Evolutionary conservation across 345 rosid genomes (phyloP).

Genomic region (Euphorbia peplus): DNA sequence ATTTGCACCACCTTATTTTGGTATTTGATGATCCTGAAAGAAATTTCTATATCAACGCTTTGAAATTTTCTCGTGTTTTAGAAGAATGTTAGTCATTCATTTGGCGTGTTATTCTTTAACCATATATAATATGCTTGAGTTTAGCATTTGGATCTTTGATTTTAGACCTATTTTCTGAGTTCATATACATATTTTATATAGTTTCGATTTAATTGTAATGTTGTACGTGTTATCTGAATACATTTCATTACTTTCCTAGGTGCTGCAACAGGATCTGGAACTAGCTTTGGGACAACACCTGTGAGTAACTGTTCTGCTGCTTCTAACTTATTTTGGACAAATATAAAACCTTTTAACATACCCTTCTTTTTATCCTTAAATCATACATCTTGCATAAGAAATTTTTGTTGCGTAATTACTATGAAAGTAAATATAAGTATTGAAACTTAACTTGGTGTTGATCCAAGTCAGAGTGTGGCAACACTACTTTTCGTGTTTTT

Average conservation of each 20-base stretch:
- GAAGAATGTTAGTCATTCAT: too few relatives aligned
- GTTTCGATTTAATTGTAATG: neutral
- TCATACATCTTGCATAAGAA: neutral
- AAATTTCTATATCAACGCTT: too few relatives aligned
- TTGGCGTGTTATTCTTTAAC: neutral
- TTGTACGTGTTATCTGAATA: neutral
- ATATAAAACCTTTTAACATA: neutral
- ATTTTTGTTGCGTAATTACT: neutral
- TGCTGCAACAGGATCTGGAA: conserved; percentile 60
- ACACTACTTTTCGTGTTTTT: neutral
- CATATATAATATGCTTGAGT: neutral
- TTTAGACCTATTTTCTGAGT: neutral
- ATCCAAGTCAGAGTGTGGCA: neutral
- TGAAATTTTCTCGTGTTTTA: neutral
- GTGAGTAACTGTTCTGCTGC: conserved; percentile 45
- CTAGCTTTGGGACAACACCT: conserved; percentile 74
- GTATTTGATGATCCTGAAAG: too few relatives aligned
- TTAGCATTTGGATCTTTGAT: neutral
- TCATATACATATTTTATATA: too few relatives aligned
- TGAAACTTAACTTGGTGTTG: neutral
- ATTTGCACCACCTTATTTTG: too few relatives aligned
- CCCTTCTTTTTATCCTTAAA: neutral
- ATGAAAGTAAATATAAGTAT: neutral
- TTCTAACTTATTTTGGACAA: neutral
- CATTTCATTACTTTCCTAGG: conserved; percentile 37